Conservation (phyloP, 192 early-diverging fungal species). For the Bifiguratus adelaidae region DNA sequence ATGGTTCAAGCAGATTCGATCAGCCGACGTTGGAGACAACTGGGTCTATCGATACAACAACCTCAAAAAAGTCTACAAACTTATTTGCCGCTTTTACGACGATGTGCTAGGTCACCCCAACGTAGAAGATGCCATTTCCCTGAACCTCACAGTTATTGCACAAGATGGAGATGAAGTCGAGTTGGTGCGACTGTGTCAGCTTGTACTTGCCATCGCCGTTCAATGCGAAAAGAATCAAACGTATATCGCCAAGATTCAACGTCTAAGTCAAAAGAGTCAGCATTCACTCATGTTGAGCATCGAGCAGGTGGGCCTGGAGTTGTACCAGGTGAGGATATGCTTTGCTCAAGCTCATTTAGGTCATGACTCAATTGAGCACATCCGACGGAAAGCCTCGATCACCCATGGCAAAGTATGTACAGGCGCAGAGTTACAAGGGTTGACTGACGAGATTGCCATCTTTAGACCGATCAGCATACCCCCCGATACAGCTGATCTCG, state of each 20-base stretch:
- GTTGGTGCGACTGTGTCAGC: constrained; percentile 64
- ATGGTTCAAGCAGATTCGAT: constrained; percentile 79
- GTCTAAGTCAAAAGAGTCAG: constrained; percentile 58
- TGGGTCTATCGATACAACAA: constrained; percentile 94
- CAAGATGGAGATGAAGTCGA: constrained; percentile 65
- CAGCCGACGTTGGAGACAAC: constrained; percentile 72
- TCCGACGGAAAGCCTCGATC: not conserved
- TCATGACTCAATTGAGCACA: not conserved
- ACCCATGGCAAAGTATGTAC: too few species aligned
- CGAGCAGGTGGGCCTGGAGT: constrained; percentile 55
- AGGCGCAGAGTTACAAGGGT: too few species aligned
- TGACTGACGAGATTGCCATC: too few species aligned
- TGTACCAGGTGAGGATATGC: constrained; percentile 5
- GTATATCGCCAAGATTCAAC: constrained; percentile 81
- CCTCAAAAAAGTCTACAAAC: constrained; percentile 81
- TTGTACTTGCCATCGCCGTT: constrained; percentile 81
- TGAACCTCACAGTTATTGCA: constrained; percentile 78
- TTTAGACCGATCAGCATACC: too few species aligned
- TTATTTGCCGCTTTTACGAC: constrained; percentile 78
- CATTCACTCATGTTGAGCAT: constrained; percentile 85
- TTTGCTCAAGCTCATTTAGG: not conserved
- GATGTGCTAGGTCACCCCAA: constrained; percentile 66
- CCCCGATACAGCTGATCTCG: constrained; percentile 49
- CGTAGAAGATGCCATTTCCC: constrained; percentile 42
- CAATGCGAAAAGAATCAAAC: constrained; percentile 74